Evolutionary conservation across 2,329 filamentous ascomycete genomes (phyloP).

Genomic region (Aspergillus pseudotamarii): DNA sequence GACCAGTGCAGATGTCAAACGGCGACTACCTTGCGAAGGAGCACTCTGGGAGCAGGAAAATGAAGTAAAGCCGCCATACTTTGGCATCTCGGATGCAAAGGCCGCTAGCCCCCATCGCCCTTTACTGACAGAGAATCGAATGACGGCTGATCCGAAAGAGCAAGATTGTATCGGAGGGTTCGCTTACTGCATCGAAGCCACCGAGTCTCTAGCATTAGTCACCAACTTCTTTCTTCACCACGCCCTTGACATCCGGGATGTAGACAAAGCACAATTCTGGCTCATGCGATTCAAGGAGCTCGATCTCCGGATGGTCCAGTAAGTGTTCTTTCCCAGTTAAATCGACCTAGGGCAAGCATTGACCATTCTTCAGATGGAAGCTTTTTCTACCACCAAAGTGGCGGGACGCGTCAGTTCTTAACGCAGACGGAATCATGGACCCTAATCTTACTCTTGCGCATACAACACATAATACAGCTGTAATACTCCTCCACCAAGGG

Average conservation of each 20-base stretch:
- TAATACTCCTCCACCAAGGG: constrained; percentile 53
- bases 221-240: constrained; percentile 41
- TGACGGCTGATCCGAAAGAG: not conserved
- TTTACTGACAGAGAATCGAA: not conserved
- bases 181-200: constrained; percentile 30
- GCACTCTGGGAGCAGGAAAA: constrained; percentile 33
- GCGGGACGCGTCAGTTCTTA: constrained; percentile 38
- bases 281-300: constrained; percentile 33
- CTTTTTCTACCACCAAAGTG: constrained; percentile 33
- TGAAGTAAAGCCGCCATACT: constrained; percentile 39
- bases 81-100: constrained; percentile 42
- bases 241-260: constrained; percentile 29
- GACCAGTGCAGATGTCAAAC: constrained; percentile 36
- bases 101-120: constrained; percentile 4
- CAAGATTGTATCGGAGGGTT: constrained; percentile 24
- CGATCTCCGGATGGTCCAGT: constrained; percentile 34
- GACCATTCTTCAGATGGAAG: constrained; percentile 23
- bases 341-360: not conserved
- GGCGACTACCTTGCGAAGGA: constrained; percentile 40
- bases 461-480: constrained; percentile 54
- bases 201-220: constrained; percentile 38
- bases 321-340: not conserved
- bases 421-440: constrained; percentile 44
- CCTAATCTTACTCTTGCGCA: constrained; percentile 55
- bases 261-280: constrained; percentile 36